Evolutionary conservation across 2,329 filamentous ascomycete genomes (phyloP), one percentile per base, ranked within the genome.

Genomic region (Diplodia mutila): DNA sequence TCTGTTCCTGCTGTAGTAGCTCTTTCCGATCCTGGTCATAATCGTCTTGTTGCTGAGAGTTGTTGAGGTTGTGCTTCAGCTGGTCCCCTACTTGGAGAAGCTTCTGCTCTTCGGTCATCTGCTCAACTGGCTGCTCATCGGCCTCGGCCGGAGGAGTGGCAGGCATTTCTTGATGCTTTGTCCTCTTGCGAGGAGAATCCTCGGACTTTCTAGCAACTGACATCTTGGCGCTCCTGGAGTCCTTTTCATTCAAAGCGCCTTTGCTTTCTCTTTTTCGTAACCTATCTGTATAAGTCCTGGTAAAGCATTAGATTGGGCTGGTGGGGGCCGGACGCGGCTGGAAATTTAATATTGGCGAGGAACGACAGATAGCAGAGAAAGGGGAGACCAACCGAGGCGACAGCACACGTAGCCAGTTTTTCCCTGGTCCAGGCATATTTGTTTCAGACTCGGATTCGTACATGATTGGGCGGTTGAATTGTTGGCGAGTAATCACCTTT

Each of bases 1-100:
- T 54, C 3, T 72, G 68, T 69, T 82, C 80, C 2, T 55, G 55
- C 18, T 69, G 52, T 2, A 82, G 32, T 0, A 82, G 71, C 9
- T 72, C 49, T 29, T 68, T 37, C 46, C 76, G 75, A 3, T 68
- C 18, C 9, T 68, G 57, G 8, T 64, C 53, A 65, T 80, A 80
- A 0, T 65, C 32, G 34, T 68, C 42, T 37, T 52, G 29, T 29
- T 37, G 59, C 39, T 63, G 5, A 1, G 42, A 11, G 27, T 63
- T 53, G 37, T 67, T 27, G 27, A 67, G 55, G n/a, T 55, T 48
- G 16, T 66, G 48, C 16, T 34, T 49, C 14, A 65, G 23, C 16
- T 53, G 39, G 18, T 57, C 52, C 6, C 27, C 27, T 25, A 37
- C 11, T 9, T 52, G 32, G 39, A 18, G 34, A 7, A 57, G 21